A percentile compares a stretch with the other conserved stretches of the same genome.
phyloP scores from a whole-genome alignment of 169 alveolate genomes.

The Cryptosporidium meleagridis region DNA sequence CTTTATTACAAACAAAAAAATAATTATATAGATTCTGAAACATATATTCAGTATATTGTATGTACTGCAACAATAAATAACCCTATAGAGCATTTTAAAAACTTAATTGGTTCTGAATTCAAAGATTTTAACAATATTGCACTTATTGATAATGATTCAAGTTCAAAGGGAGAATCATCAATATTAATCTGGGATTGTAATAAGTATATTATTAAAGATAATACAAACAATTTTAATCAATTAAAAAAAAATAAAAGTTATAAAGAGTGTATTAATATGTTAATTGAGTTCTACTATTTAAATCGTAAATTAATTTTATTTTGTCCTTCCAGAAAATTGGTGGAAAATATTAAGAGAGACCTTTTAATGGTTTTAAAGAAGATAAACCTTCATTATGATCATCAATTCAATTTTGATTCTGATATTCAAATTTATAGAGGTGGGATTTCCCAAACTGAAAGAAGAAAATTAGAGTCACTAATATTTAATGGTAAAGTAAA shows the following conservation, averaged over 20 bases:
- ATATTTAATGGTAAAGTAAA: slow-evolving; percentile 53
- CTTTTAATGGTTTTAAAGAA: neutral
- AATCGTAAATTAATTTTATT: slow-evolving; percentile 42
- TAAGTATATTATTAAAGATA: neutral
- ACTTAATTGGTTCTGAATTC: slow-evolving; percentile 18
- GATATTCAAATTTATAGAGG: slow-evolving; percentile 72
- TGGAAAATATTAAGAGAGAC: slow-evolving; percentile 58
- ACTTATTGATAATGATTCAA: slow-evolving; percentile 36
- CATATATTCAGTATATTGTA: slow-evolving; percentile 31
- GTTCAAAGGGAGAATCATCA: slow-evolving; percentile 32
- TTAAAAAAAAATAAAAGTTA: slow-evolving; percentile 17
- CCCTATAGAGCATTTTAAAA: slow-evolving; percentile 62
- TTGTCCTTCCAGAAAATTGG: slow-evolving; percentile 42
- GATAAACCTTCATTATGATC: slow-evolving; percentile 5
- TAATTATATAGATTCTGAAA: neutral
- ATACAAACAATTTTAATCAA: neutral
- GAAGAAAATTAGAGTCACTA: slow-evolving; percentile 73
- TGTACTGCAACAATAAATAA: slow-evolving; percentile 75
- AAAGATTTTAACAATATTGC: neutral
- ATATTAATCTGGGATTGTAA: slow-evolving; percentile 66
- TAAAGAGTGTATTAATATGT: slow-evolving; percentile 57
- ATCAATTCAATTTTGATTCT: slow-evolving; percentile 15
- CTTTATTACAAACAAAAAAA: slow-evolving; percentile 15
- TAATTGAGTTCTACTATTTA: slow-evolving; percentile 45
- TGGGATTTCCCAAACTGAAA: slow-evolving; percentile 61